Evolutionary conservation across 1,284 basidiomycete species (phyloP).

Genomic region (Laetiporus sulphureus): DNA sequence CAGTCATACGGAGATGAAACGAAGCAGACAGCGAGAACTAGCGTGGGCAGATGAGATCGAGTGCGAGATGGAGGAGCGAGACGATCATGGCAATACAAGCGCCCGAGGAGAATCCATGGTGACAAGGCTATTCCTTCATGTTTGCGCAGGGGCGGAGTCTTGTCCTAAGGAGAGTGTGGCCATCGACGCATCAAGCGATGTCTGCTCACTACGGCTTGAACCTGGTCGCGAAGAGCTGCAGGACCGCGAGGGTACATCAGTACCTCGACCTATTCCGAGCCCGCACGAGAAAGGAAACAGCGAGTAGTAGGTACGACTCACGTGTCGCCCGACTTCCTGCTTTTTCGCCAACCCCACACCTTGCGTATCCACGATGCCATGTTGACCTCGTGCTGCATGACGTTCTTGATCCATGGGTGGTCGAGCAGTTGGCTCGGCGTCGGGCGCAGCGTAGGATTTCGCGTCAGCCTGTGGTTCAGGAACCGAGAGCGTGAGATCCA

Average conservation of each 20-base stretch:
- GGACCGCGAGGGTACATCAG: slow-evolving; percentile 4
- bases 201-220: slow-evolving; percentile 32
- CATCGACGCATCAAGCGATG: slow-evolving; percentile 22
- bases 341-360: slow-evolving; percentile 79
- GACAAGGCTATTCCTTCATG: slow-evolving; percentile 3
- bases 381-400: slow-evolving; percentile 79
- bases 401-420: slow-evolving; percentile 83
- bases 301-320: slow-evolving; percentile 9
- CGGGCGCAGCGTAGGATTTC: slow-evolving; percentile 50
- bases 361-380: slow-evolving; percentile 89
- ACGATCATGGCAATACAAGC: neutral
- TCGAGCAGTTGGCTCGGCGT: slow-evolving; percentile 80
- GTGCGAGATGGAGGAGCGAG: slow-evolving; percentile 1
- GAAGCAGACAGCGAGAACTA: neutral
- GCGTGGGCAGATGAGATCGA: slow-evolving; percentile 1
- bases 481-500: no score
- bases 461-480: slow-evolving; percentile 22
- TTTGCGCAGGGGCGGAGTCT: slow-evolving; percentile 2
- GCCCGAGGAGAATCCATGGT: neutral
- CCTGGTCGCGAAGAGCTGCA: slow-evolving; percentile 31
- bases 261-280: neutral
- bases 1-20: neutral
- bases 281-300: slow-evolving; percentile 1
- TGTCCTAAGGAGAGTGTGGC: slow-evolving; percentile 15
- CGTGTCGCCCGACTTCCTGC: slow-evolving; percentile 35